Conservation (phyloP, 768 basidiomycete genomes). For the Arthromyces matolae region DNA sequence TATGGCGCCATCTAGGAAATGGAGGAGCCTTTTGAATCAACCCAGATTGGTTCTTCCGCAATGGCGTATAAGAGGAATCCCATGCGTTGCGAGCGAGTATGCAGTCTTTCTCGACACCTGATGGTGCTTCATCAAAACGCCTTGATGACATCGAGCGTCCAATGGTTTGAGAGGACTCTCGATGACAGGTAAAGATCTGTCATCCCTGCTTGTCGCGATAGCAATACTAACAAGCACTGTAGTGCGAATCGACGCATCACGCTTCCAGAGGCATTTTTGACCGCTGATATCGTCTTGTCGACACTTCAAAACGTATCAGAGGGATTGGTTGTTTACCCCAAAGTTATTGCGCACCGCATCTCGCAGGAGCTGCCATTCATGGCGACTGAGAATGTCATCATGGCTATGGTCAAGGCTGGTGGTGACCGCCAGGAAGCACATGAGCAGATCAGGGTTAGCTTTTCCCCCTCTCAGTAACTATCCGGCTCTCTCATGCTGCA, state of each 20-base stretch:
- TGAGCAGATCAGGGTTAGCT: constrained; percentile 82
- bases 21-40: constrained; percentile 98
- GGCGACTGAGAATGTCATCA: constrained; percentile 99
- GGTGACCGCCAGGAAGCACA: constrained; percentile 97
- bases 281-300: constrained; percentile 93
- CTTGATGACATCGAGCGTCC: constrained; percentile 89
- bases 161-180: constrained; percentile 98
- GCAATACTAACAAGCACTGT: background rate
- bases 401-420: constrained; percentile 94
- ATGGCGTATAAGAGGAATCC: constrained; percentile 99
- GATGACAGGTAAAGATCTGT: constrained; percentile 73
- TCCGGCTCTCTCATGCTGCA: no score
- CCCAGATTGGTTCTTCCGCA: constrained; percentile 94
- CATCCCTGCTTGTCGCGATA: background rate
- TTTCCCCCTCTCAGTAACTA: constrained; percentile 3
- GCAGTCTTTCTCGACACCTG: constrained; percentile 92
- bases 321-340: constrained; percentile 98
- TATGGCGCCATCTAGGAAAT: constrained; percentile 60
- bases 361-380: constrained; percentile 97
- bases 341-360: constrained; percentile 90
- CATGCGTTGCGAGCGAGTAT: constrained; percentile 97
- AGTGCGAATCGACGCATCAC: constrained; percentile 97
- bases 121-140: constrained; percentile 97
- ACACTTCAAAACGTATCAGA: constrained; percentile 96
- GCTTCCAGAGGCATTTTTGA: constrained; percentile 94